Percentiles rank a stretch among this genome's conserved stretches.
Conservation (phyloP, 768 basidiomycete genomes). For the Macrocybe gigantea region DNA sequence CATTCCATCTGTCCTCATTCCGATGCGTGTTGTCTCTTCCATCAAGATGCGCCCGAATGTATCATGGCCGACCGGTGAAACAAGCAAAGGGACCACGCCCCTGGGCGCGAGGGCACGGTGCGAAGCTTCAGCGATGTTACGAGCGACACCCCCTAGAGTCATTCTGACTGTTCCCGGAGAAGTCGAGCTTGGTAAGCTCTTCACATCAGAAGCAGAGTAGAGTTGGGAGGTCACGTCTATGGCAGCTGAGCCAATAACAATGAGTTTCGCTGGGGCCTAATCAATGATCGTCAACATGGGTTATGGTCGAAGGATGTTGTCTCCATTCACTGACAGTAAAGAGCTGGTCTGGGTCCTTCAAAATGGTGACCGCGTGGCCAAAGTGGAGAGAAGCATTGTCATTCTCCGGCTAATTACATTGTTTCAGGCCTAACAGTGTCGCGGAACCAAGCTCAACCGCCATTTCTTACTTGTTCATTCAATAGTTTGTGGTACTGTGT, state of each 20-base stretch:
- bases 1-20: constrained; percentile 85
- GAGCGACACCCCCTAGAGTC: constrained; percentile 83
- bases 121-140: constrained; percentile 93
- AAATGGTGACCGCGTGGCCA: too few relatives aligned
- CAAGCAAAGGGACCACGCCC: constrained; percentile 45
- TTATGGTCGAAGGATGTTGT: too few relatives aligned
- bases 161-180: constrained; percentile 71
- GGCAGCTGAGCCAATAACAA: constrained; percentile 84
- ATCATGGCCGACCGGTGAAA: constrained; percentile 77
- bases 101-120: constrained; percentile 50
- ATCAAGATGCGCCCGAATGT: constrained; percentile 64
- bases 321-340: too few relatives aligned
- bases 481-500: constrained; percentile 60
- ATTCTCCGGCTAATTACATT: too few relatives aligned
- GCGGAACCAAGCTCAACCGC: too few relatives aligned
- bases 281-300: neutral
- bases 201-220: constrained; percentile 22
- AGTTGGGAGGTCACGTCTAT: constrained; percentile 77
- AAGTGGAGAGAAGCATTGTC: too few relatives aligned
- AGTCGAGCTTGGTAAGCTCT: constrained; percentile 55
- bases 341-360: too few relatives aligned
- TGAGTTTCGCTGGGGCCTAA: constrained; percentile 39
- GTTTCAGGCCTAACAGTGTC: too few relatives aligned
- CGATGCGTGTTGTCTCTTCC: constrained; percentile 49
- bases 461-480: constrained; percentile 23